Evolutionary conservation across 306 rosid genomes (phyloP).

Genomic region (Comarum palustre): DNA sequence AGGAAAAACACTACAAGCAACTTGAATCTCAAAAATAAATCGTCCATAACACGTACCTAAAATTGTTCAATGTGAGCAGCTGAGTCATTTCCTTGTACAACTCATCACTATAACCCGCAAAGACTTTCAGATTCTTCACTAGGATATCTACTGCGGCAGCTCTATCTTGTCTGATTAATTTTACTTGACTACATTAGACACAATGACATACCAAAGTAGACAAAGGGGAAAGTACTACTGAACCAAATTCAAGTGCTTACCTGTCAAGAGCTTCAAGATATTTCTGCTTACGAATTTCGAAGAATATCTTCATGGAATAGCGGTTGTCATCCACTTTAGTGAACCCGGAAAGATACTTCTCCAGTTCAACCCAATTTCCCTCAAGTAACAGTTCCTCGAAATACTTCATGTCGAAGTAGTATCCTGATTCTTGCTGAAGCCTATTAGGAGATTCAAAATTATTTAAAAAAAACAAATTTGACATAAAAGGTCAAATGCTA

Average conservation of each 20-base stretch:
- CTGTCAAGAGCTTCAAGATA: slow-evolving; percentile 86
- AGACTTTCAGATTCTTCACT: slow-evolving; percentile 76
- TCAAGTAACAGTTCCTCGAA: slow-evolving; percentile 78
- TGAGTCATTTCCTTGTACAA: slow-evolving; percentile 85
- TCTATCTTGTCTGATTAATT: slow-evolving; percentile 56
- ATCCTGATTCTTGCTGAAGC: slow-evolving; percentile 90
- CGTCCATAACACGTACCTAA: slow-evolving; percentile 44
- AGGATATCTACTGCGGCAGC: slow-evolving; percentile 78
- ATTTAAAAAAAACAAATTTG: neutral
- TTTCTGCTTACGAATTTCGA: slow-evolving; percentile 95
- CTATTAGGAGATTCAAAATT: slow-evolving; percentile 33
- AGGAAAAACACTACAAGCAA: neutral
- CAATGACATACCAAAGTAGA: neutral
- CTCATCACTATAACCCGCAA: slow-evolving; percentile 63
- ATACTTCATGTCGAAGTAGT: slow-evolving; percentile 73
- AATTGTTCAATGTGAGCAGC: slow-evolving; percentile 77
- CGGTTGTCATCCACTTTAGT: slow-evolving; percentile 85
- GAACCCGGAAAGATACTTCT: slow-evolving; percentile 78
- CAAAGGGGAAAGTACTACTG: slow-evolving; percentile 4
- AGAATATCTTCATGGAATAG: slow-evolving; percentile 87
- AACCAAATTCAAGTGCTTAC: slow-evolving; percentile 39
- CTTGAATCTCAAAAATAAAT: neutral
- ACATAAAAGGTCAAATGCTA: neutral
- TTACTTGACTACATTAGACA: slow-evolving; percentile 1
- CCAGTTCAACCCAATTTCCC: slow-evolving; percentile 89